Percentiles rank a stretch among this genome's conserved stretches.
Conservation (phyloP, 1,284 basidiomycete genomes). For the Melampsora americana region DNA sequence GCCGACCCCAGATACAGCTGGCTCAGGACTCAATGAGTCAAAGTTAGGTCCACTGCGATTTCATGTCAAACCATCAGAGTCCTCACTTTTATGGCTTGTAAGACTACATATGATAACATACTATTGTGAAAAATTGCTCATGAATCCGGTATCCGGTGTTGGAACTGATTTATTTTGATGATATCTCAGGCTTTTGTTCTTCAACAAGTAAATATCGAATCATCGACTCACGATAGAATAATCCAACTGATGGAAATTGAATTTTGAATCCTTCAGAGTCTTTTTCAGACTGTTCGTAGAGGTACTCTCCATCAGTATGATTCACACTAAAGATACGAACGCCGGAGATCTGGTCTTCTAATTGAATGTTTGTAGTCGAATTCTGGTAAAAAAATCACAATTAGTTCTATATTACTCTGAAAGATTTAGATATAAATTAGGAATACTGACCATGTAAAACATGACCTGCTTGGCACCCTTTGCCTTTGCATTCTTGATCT, state of each 20-base stretch:
- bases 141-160: constrained; percentile 44
- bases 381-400: constrained; percentile 9
- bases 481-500: constrained; percentile 18
- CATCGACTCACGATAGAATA: neutral
- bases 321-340: constrained; percentile 14
- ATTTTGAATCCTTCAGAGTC: constrained; percentile 15
- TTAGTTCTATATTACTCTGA: neutral
- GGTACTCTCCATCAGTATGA: constrained; percentile 13
- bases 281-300: constrained; percentile 15
- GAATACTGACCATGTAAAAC: constrained; percentile 35
- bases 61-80: neutral
- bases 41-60: constrained; percentile 37
- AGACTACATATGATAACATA: neutral
- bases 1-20: constrained; percentile 30
- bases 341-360: constrained; percentile 8
- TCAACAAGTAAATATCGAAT: neutral
- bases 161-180: constrained; percentile 13
- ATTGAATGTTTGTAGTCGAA: constrained; percentile 8
- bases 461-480: constrained; percentile 38
- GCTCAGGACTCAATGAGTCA: constrained; percentile 35
- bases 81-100: neutral
- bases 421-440: neutral
- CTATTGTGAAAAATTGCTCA: constrained; percentile 44
- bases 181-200: neutral
- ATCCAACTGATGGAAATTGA: constrained; percentile 23